Percentiles rank a stretch among this genome's conserved stretches.
phyloP scores from a whole-genome alignment of 352 stramenopile species.

The Globisporangium camurandrum region DNA sequence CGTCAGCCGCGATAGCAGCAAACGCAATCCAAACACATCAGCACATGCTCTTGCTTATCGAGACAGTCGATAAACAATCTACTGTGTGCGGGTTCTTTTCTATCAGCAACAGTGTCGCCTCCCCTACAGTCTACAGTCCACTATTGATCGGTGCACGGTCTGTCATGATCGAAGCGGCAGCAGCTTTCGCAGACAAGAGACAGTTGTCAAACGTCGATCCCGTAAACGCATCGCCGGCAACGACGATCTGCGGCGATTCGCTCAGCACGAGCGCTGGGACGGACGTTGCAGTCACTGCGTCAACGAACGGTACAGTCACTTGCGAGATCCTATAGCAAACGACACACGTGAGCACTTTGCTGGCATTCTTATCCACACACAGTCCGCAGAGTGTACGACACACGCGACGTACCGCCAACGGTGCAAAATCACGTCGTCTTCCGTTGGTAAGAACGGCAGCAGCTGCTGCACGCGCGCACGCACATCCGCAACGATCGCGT shows the following conservation, averaged over 20 bases:
- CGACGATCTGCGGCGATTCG: slow-evolving; percentile 41
- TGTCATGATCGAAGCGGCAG: slow-evolving; percentile 16
- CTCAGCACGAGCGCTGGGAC: slow-evolving; percentile 29
- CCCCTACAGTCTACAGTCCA: slow-evolving; percentile 35
- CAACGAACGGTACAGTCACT: slow-evolving; percentile 36
- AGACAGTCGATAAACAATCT: too few species aligned
- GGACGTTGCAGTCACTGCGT: slow-evolving; percentile 10
- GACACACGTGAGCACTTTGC: background rate
- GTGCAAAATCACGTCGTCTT: slow-evolving; percentile 43
- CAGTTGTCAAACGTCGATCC: slow-evolving; percentile 71
- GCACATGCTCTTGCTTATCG: too few species aligned
- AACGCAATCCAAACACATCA: background rate
- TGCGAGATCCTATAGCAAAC: slow-evolving; percentile 47
- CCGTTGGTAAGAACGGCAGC: slow-evolving; percentile 41
- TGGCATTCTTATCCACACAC: background rate
- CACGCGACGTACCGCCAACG: slow-evolving; percentile 42
- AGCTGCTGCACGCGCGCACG: slow-evolving; percentile 39
- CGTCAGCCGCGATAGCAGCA: background rate
- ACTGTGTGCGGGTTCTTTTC: background rate
- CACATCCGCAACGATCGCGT: slow-evolving; percentile 46
- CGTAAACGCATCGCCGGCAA: slow-evolving; percentile 60
- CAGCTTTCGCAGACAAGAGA: slow-evolving; percentile 48
- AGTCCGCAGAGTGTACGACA: background rate
- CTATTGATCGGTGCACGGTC: slow-evolving; percentile 16
- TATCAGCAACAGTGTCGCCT: background rate